Base-by-base conservation (phyloP, 2,329 filamentous ascomycete genomes). In the Helotiales sp. region DNA sequence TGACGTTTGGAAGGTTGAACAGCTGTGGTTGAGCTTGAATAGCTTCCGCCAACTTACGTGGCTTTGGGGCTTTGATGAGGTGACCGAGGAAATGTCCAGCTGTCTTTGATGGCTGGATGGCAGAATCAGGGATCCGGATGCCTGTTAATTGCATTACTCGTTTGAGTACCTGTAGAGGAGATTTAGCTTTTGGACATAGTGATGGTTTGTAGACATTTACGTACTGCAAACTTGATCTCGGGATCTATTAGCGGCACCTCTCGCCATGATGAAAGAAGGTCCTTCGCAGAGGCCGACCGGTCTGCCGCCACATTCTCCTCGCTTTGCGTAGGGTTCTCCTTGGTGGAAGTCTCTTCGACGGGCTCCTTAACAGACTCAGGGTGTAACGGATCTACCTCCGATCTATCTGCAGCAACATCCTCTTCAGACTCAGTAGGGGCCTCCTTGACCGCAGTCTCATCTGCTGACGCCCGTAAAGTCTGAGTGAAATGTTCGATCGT, bases 111-210 rank as follows among this genome's bases (percentile, higher is more conserved):
- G 78, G 76, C 50, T 77, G 75, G 60, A 96, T 81, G 64, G 82
- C 81, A 47, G 83, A 78, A 73, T 97, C 93, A 15, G 89, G 79
- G 63, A 96, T 79, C 58, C 84, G 82, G 60, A 86, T 83, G 60
- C 91, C 90, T n/a, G 88, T 93, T 59, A 96, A 79, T 72, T 95
- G 89, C 72, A 88, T 85, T 60, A 92, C 77, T 58, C 91, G 87
- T 76, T 96, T 96, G 68, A 87, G 77, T 63, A 95, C 81, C 93
- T 97, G 65, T 25, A 38, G 19, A 52, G 29, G 19, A 46, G 30
- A 48, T 66, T n/a, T 55, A 66, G 60, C 25, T 54, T 52, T 24
- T 38, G 33, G 15, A 34, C 1, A 12, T 10, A 6, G 25, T 33
- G 13, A 38, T n/a, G n/a, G n/a, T 27, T 22, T 19, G 4, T 22